Evolutionary conservation across 495 filamentous ascomycete species (phyloP).

Genomic region (Staphylotrichum longicolle): DNA sequence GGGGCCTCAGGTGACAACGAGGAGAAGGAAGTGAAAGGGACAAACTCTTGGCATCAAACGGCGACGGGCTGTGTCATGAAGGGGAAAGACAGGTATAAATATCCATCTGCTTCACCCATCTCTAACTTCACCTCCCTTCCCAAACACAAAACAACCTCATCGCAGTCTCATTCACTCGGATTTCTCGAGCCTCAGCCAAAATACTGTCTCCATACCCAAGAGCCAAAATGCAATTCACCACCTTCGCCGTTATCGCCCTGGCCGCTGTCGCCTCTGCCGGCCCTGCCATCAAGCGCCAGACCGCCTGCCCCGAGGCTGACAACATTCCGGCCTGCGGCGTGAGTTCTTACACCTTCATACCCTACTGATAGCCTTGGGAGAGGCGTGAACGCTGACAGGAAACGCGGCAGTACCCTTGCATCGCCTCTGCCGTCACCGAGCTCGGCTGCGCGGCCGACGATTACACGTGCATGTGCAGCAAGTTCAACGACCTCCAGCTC

Average conservation of each 20-base stretch:
- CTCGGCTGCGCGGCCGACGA: conserved; percentile 12
- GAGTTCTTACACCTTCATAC: neutral
- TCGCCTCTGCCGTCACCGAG: neutral
- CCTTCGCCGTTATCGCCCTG: conserved; percentile 11
- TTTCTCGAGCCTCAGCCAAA: too few relatives aligned
- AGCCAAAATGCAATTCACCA: conserved; percentile 19
- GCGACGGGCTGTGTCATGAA: too few relatives aligned
- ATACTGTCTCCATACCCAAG: neutral
- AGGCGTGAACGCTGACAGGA: too few relatives aligned
- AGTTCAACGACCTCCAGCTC: conserved; percentile 13
- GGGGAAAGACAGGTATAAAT: too few relatives aligned
- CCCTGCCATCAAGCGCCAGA: conserved; percentile 11
- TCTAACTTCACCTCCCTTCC: too few relatives aligned
- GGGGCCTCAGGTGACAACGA: too few relatives aligned
- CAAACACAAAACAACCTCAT: too few relatives aligned
- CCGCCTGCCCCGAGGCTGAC: conserved; percentile 14
- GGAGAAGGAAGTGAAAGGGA: too few relatives aligned
- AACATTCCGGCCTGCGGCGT: conserved; percentile 16
- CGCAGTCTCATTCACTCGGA: too few relatives aligned
- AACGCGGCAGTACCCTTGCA: conserved; percentile 5
- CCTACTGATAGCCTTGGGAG: neutral
- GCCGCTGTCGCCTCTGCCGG: conserved; percentile 15
- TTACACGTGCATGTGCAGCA: conserved; percentile 18
- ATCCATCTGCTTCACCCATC: too few relatives aligned
- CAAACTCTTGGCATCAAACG: too few relatives aligned